Evolutionary conservation across 2,329 filamentous ascomycete genomes (phyloP).

Genomic region (Pseudogymnoascus pannorum): DNA sequence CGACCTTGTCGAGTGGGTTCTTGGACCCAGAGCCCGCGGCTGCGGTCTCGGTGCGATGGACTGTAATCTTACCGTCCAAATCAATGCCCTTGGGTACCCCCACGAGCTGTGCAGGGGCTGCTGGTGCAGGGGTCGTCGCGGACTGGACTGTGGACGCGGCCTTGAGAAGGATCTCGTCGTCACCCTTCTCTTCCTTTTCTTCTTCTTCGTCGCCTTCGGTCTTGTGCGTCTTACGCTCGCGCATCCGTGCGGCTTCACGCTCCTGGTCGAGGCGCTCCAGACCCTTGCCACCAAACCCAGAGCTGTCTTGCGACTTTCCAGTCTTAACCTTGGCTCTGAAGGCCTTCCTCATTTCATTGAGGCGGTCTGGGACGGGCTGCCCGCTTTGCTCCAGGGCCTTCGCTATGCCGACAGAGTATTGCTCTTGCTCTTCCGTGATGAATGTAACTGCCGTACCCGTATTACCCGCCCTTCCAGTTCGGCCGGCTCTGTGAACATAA

Average conservation of each 20-base stretch:
- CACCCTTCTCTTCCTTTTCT: constrained; percentile 61
- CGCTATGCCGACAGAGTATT: constrained; percentile 78
- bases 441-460: constrained; percentile 94
- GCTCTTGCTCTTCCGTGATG: constrained; percentile 83
- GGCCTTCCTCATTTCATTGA: constrained; percentile 58
- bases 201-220: constrained; percentile 80
- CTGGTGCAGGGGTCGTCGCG: constrained; percentile 37
- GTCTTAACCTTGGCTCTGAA: constrained; percentile 88
- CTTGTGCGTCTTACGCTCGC: constrained; percentile 84
- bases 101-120: constrained; percentile 28
- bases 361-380: constrained; percentile 67
- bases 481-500: constrained; percentile 89
- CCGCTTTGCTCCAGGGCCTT: constrained; percentile 81
- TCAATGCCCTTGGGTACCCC: constrained; percentile 50
- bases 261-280: constrained; percentile 87
- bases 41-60: constrained; percentile 60
- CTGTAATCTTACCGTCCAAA: constrained; percentile 63
- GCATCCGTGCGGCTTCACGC: constrained; percentile 76
- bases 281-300: constrained; percentile 91
- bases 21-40: constrained; percentile 37
- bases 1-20: constrained; percentile 76
- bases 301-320: constrained; percentile 82
- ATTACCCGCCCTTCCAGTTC: constrained; percentile 90
- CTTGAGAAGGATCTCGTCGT: constrained; percentile 63
- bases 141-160: constrained; percentile 59